Evolutionary conservation across 805 yeast species (phyloP).

Genomic region (Maudiozyma serrabonitensis): DNA sequence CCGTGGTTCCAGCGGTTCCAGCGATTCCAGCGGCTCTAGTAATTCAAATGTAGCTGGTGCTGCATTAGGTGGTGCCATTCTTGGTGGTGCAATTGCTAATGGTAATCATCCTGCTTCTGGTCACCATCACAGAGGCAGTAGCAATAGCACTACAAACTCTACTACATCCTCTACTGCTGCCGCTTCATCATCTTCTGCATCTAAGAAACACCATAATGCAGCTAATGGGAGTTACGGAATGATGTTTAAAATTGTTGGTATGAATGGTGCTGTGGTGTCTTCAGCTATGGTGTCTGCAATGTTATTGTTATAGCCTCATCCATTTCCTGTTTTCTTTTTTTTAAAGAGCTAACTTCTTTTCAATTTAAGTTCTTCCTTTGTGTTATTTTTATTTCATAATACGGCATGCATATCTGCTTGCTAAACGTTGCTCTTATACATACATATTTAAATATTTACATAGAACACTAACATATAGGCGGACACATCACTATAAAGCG

Average conservation of each 20-base stretch:
- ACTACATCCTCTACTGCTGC: neutral
- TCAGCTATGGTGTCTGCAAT: neutral
- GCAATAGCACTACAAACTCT: neutral
- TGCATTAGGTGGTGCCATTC: neutral
- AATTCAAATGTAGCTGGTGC: conserved; percentile 1
- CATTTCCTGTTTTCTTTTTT: too few species aligned
- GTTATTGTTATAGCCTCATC: neutral
- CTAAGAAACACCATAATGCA: neutral
- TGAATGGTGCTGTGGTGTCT: neutral
- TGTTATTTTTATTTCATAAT: too few species aligned
- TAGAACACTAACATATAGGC: too few species aligned
- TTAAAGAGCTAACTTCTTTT: too few species aligned
- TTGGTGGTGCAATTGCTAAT: conserved; percentile 1
- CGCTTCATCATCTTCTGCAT: neutral
- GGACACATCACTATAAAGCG: too few species aligned
- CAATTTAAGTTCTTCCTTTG: too few species aligned
- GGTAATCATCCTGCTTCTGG: conserved; percentile 1
- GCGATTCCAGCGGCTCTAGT: neutral
- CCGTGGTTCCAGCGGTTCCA: neutral
- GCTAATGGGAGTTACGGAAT: neutral
- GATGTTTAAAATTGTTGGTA: neutral
- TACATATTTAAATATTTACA: too few species aligned
- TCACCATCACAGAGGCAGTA: neutral
- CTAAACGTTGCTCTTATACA: too few species aligned
- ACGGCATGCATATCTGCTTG: too few species aligned